phyloP scores from a whole-genome alignment of 2,329 filamentous ascomycete species.

The Verticillium zaregamsianum region DNA sequence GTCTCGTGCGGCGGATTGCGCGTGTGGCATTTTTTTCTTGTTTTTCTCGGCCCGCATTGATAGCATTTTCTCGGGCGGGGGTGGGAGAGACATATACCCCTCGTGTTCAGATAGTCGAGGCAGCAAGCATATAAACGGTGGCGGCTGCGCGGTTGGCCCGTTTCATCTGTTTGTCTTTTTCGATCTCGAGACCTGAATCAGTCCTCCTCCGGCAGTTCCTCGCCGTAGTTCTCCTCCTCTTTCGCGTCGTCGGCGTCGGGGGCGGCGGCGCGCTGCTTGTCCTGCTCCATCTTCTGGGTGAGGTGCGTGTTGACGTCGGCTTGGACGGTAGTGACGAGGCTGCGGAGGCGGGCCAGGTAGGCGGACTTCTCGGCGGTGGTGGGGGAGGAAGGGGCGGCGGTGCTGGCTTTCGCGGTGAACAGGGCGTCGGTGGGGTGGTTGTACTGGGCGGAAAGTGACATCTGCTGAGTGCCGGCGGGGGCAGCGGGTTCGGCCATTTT shows the following conservation, averaged over 20 bases:
- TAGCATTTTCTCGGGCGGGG: constrained; percentile 15
- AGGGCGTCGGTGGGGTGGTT: constrained; percentile 13
- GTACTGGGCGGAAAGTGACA: not conserved
- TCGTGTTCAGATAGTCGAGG: not conserved
- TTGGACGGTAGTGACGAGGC: constrained; percentile 56
- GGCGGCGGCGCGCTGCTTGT: constrained; percentile 48
- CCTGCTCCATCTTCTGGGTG: constrained; percentile 70
- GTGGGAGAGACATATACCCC: not conserved
- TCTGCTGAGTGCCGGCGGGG: not conserved
- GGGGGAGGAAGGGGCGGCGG: constrained; percentile 29
- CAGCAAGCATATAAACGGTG: not conserved
- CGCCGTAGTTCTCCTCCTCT: constrained; percentile 79
- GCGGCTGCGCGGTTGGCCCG: not conserved
- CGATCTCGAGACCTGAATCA: constrained; percentile 8
- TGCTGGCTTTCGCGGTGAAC: constrained; percentile 36
- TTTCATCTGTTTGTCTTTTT: not conserved
- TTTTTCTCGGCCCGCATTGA: constrained; percentile 5
- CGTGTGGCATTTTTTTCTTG: constrained; percentile 3
- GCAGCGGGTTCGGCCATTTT: not conserved
- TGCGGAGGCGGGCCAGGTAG: constrained; percentile 57
- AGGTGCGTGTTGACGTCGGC: constrained; percentile 65
- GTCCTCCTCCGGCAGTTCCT: constrained; percentile 68
- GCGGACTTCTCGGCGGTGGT: constrained; percentile 46
- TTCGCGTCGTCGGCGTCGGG: constrained; percentile 45
- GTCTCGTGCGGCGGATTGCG: not conserved